phyloP scores from a whole-genome alignment of 768 basidiomycete species.

The Pleurotus ostreatus region DNA sequence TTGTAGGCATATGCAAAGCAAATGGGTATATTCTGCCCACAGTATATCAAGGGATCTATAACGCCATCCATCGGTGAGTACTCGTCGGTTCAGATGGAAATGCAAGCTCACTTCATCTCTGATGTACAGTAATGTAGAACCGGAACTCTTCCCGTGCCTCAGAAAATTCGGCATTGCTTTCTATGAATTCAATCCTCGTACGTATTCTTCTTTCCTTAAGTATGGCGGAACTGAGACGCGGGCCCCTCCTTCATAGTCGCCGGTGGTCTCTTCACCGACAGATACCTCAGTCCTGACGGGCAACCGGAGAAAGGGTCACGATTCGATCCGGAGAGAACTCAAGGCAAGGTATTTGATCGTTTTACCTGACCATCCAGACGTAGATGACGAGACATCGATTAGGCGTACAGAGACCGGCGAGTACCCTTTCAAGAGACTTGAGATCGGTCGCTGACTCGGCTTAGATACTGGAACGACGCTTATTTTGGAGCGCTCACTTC shows the following conservation, averaged over 20 bases:
- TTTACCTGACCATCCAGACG: background rate
- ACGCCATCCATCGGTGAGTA: constrained; percentile 14
- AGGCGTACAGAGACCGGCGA: background rate
- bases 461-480: constrained; percentile 50
- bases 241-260: constrained; percentile 32
- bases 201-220: constrained; percentile 12
- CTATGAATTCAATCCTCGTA: constrained; percentile 53
- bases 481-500: constrained; percentile 46
- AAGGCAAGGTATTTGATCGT: constrained; percentile 35
- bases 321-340: constrained; percentile 44
- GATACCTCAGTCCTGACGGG: constrained; percentile 37
- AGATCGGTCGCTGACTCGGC: background rate
- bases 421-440: background rate
- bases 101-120: background rate
- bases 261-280: constrained; percentile 57
- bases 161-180: constrained; percentile 47
- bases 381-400: background rate
- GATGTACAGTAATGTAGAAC: constrained; percentile 47
- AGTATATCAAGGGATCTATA: constrained; percentile 35
- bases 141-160: constrained; percentile 46
- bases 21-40: constrained; percentile 39
- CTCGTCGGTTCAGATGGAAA: background rate
- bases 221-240: background rate
- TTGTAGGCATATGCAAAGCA: constrained; percentile 39
- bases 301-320: constrained; percentile 46